Evolutionary conservation across 768 basidiomycete genomes (phyloP), one percentile per base, ranked within the genome.

Genomic region (Filobasidium wieringae): DNA sequence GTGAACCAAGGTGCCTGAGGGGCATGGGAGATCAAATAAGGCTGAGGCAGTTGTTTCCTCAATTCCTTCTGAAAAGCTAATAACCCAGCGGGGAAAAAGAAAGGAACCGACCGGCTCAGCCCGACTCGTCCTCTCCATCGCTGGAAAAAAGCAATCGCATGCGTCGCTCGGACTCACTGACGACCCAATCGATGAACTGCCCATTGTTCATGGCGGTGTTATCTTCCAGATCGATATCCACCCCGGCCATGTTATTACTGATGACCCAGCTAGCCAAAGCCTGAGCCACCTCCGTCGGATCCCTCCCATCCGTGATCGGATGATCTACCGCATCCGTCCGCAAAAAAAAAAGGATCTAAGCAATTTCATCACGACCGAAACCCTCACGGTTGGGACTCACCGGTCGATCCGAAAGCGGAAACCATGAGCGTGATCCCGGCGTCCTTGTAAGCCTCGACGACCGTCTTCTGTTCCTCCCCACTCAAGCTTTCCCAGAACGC

Each of bases 161-260:
- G 36, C n/a, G n/a, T 37, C 36, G 11, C 50, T 32, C 29, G 50
- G 22, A 26, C 47, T 40, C 31, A 59, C 60, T 51, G 50, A 72
- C 67, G 54, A 73, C 26, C 72, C 72, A 73, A n/a, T 62, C 55
- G 34, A 70, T 70, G 7, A 68, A 67, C 11, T 58, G 19, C 33
- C 63, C 63, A 24, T 50, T 53, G 59, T 72, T 72, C 67, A 73
- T 68, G 11, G 72, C 72, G 4, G 59, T 17, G 62, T 67, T 66
- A 57, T 73, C 66, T 59, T 73, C 84, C 64, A 85, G 86, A 69
- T 86, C 84, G 33, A 87, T 81, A 66, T 86, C 84, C 26, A 85
- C 80, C 49, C 85, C 85, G 63, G 86, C 84, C 17, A 86, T 72
- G 49, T 76, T 71, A 58, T 78, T 83, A 36, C 80, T 63, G 58